Percentiles rank a stretch among this genome's conserved stretches.
Conservation (phyloP, 1,284 basidiomycete genomes). For the Pyrrhoderma lamaoense region DNA sequence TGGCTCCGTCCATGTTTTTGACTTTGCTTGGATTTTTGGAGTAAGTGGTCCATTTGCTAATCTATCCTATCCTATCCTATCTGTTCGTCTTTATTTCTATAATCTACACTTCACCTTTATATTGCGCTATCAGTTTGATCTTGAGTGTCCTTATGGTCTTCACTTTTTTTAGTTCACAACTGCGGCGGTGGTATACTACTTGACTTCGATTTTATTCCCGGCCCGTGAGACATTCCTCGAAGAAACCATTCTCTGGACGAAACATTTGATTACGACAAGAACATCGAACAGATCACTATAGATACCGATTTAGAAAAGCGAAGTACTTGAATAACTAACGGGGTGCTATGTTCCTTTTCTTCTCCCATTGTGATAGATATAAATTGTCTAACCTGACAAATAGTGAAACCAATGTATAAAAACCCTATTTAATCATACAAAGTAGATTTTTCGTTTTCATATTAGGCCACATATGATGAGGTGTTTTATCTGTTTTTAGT, state of each 20-base stretch:
- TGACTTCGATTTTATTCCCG: conserved; percentile 48
- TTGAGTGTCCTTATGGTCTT: neutral
- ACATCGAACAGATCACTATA: conserved; percentile 3
- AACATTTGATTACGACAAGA: neutral
- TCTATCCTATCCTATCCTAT: too few relatives aligned
- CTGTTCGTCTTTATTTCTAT: too few relatives aligned
- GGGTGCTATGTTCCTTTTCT: too few relatives aligned
- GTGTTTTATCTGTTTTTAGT: too few relatives aligned
- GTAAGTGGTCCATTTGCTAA: conserved; percentile 39
- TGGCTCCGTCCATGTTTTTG: conserved; percentile 48
- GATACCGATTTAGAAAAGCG: conserved; percentile 6
- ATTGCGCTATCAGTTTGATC: too few relatives aligned
- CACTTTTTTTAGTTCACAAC: conserved; percentile 31
- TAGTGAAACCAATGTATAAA: too few relatives aligned
- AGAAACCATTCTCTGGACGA: conserved; percentile 29
- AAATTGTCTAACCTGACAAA: too few relatives aligned
- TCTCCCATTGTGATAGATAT: too few relatives aligned
- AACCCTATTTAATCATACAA: too few relatives aligned
- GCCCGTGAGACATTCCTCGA: conserved; percentile 52
- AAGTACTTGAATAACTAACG: neutral
- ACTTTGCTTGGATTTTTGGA: conserved; percentile 66
- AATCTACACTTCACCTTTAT: too few relatives aligned
- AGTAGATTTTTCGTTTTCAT: too few relatives aligned
- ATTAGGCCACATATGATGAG: too few relatives aligned
- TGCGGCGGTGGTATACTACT: conserved; percentile 40